phyloP scores from a whole-genome alignment of 805 yeast genomes.

The Candida ovalis region DNA sequence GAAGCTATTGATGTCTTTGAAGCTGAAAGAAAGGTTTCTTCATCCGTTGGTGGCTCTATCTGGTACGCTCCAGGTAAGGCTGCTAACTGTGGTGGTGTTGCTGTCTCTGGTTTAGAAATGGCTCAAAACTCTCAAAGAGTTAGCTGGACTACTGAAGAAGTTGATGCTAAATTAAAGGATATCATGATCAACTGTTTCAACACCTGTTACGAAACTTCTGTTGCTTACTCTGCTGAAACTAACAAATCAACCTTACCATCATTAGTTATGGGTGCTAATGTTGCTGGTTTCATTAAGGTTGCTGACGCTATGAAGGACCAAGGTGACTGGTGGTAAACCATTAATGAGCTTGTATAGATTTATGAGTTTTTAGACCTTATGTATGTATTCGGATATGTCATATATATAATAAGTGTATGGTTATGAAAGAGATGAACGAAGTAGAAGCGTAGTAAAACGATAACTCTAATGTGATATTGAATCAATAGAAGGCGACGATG shows the following conservation, averaged over 20 bases:
- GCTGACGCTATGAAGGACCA: slow-evolving; percentile 98
- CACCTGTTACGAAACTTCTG: slow-evolving; percentile 87
- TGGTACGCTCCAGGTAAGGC: slow-evolving; percentile 99
- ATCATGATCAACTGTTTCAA: slow-evolving; percentile 93
- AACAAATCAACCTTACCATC: slow-evolving; percentile 77
- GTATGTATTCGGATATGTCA: background rate
- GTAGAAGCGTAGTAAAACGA: background rate
- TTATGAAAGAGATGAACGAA: background rate
- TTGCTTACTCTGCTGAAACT: slow-evolving; percentile 68
- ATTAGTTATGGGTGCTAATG: slow-evolving; percentile 96
- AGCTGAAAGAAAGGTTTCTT: slow-evolving; percentile 58
- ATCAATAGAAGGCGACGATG: background rate
- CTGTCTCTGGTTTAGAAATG: slow-evolving; percentile 98
- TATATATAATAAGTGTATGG: slow-evolving; percentile 1
- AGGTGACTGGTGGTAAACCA: slow-evolving; percentile 61
- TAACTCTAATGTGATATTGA: too few species aligned
- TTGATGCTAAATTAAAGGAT: slow-evolving; percentile 82
- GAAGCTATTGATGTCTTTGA: slow-evolving; percentile 96
- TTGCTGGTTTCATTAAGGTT: slow-evolving; percentile 98
- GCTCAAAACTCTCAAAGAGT: slow-evolving; percentile 98
- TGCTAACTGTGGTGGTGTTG: slow-evolving; percentile 99
- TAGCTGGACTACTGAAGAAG: slow-evolving; percentile 88
- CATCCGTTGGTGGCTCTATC: slow-evolving; percentile 47
- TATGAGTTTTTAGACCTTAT: background rate
- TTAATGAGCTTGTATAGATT: background rate